Percentiles rank a stretch among this genome's conserved stretches.
phyloP scores from a whole-genome alignment of 2,329 filamentous ascomycete species.

The Paecilomyces variotii region DNA sequence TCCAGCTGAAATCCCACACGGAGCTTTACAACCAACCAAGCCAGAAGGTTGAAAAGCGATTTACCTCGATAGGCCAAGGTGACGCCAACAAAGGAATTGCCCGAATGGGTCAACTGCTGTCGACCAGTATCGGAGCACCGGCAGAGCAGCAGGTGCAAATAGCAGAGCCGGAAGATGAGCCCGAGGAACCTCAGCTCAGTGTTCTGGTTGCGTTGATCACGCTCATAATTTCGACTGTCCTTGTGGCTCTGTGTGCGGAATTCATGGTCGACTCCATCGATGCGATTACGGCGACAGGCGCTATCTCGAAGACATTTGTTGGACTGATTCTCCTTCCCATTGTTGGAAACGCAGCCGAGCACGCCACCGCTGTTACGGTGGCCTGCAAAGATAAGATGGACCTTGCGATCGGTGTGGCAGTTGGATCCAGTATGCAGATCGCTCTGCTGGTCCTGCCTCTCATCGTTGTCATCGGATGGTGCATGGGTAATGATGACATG shows the following conservation, averaged over 20 bases:
- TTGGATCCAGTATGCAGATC: constrained; percentile 60
- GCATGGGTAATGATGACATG: constrained; percentile 31
- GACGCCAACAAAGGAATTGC: constrained; percentile 44
- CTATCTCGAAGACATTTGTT: constrained; percentile 53
- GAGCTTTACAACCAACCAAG: constrained; percentile 72
- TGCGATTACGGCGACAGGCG: constrained; percentile 40
- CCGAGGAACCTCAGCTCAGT: constrained; percentile 66
- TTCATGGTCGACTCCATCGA: constrained; percentile 56
- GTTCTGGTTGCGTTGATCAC: constrained; percentile 64
- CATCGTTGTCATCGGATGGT: constrained; percentile 55
- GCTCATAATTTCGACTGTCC: constrained; percentile 62
- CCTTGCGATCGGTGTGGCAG: constrained; percentile 56
- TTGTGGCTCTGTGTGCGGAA: constrained; percentile 71
- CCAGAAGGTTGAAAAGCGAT: constrained; percentile 61
- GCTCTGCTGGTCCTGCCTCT: constrained; percentile 55
- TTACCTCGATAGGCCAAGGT: constrained; percentile 41
- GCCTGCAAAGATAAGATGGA: constrained; percentile 62
- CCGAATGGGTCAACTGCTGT: constrained; percentile 43
- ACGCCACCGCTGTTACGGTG: constrained; percentile 55
- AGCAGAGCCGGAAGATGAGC: constrained; percentile 59
- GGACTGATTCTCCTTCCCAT: constrained; percentile 58
- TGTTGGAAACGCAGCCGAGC: constrained; percentile 59
- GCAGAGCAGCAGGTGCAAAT: constrained; percentile 36
- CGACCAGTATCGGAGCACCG: constrained; percentile 43
- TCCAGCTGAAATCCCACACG: constrained; percentile 82